A percentile compares a stretch with the other conserved stretches of the same genome.
These are phyloP conservation scores for Selenicereus undatus DNA, from an alignment of 148 eudicot species.

Conservation along the genomic window DNA sequence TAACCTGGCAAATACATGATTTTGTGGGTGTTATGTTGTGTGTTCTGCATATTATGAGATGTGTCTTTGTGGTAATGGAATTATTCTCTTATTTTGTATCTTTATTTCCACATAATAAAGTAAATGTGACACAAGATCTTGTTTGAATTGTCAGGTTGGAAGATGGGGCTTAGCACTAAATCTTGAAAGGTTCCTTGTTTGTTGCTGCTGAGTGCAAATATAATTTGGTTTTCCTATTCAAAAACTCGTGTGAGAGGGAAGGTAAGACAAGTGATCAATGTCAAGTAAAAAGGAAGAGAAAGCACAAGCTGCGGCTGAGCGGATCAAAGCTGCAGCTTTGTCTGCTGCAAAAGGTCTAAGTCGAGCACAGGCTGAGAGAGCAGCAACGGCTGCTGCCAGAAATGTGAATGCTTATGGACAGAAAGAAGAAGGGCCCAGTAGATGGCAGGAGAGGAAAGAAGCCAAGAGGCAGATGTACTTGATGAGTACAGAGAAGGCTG, in stretches of 20 bases:
- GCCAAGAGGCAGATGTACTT: slow-evolving; percentile 94
- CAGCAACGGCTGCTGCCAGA: slow-evolving; percentile 90
- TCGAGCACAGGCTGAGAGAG: slow-evolving; percentile 95
- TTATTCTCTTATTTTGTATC: background rate
- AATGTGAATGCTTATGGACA: slow-evolving; percentile 99
- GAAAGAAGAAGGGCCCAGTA: slow-evolving; percentile 98
- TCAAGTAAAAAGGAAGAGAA: slow-evolving; percentile 80
- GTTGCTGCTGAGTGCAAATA: background rate
- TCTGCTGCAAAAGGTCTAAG: slow-evolving; percentile 94
- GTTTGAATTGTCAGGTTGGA: slow-evolving; percentile 2
- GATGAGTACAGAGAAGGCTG: slow-evolving; percentile 96
- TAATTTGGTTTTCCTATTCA: background rate
- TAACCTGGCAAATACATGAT: too few species aligned
- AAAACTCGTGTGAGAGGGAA: background rate
- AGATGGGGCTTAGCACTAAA: background rate
- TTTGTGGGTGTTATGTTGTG: too few species aligned
- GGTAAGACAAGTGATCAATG: slow-evolving; percentile 17
- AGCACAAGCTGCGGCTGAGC: slow-evolving; percentile 77
- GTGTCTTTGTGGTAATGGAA: background rate
- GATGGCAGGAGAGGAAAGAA: slow-evolving; percentile 99
- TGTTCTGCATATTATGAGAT: background rate
- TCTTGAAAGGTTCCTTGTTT: background rate
- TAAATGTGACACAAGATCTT: background rate
- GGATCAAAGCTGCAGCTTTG: slow-evolving; percentile 78
- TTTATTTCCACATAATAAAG: background rate